A percentile compares a stretch with the other conserved stretches of the same genome.
phyloP scores from a whole-genome alignment of 176 grass and related monocot species.

The Oryza glaberrima region DNA sequence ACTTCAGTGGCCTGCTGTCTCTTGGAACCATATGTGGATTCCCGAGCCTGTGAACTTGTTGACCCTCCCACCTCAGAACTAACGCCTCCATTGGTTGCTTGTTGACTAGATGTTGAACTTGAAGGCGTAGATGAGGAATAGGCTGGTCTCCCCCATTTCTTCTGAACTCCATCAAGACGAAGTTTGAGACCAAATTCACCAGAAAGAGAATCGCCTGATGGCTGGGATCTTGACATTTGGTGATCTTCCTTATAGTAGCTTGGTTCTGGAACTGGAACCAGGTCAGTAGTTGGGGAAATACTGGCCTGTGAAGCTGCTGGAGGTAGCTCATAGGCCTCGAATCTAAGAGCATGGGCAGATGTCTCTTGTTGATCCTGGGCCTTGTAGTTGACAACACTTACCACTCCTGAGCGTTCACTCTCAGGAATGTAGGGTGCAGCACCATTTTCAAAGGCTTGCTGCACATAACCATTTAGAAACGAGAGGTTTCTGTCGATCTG shows the following conservation, averaged over 20 bases:
- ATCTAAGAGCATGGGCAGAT: slow-evolving; percentile 81
- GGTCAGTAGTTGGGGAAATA: slow-evolving; percentile 53
- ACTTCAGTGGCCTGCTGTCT: slow-evolving; percentile 68
- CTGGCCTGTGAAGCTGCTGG: slow-evolving; percentile 48
- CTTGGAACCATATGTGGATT: slow-evolving; percentile 61
- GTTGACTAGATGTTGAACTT: slow-evolving; percentile 63
- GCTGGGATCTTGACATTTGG: slow-evolving; percentile 55
- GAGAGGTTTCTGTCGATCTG: slow-evolving; percentile 83
- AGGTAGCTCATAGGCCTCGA: slow-evolving; percentile 95
- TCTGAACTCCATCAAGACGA: slow-evolving; percentile 93
- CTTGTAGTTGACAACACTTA: slow-evolving; percentile 57
- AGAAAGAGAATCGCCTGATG: slow-evolving; percentile 54
- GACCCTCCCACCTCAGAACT: slow-evolving; percentile 57
- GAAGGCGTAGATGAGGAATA: slow-evolving; percentile 85
- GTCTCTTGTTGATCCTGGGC: slow-evolving; percentile 81
- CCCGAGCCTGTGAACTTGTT: slow-evolving; percentile 51
- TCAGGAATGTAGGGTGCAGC: slow-evolving; percentile 84
- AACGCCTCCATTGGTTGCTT: slow-evolving; percentile 60
- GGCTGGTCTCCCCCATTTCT: slow-evolving; percentile 87
- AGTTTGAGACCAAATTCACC: slow-evolving; percentile 74
- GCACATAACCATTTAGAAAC: slow-evolving; percentile 76
- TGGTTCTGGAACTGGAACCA: slow-evolving; percentile 76
- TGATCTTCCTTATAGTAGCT: slow-evolving; percentile 71
- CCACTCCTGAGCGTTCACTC: slow-evolving; percentile 67
- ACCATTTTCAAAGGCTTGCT: slow-evolving; percentile 92